These are phyloP conservation scores for Oidiodendron maius DNA, from an alignment of 495 filamentous ascomycete species.

Conservation along the genomic window DNA sequence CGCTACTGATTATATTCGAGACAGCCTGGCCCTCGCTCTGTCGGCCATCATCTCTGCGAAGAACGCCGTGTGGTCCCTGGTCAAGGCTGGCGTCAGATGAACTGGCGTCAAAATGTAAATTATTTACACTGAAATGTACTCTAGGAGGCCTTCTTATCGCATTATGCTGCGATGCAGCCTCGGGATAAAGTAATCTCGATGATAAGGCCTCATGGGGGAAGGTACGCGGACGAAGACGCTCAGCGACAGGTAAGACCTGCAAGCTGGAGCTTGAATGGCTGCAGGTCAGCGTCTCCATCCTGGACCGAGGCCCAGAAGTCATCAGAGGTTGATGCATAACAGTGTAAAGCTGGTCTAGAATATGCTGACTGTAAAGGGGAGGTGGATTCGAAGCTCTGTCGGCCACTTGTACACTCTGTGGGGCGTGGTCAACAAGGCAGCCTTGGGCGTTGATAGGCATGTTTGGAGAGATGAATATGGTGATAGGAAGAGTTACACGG, in stretches of 20 bases:
- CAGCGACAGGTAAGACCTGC: slow-evolving; percentile 61
- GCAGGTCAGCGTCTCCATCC: slow-evolving; percentile 69
- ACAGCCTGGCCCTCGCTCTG: slow-evolving; percentile 29
- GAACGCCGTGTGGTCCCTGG: slow-evolving; percentile 31
- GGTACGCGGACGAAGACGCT: slow-evolving; percentile 26
- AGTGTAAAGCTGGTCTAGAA: slow-evolving; percentile 81
- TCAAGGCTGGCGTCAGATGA: slow-evolving; percentile 21
- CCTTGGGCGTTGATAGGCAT: slow-evolving; percentile 78
- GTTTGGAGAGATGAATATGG: slow-evolving; percentile 90
- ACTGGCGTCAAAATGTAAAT: slow-evolving; percentile 7
- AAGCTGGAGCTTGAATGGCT: slow-evolving; percentile 68
- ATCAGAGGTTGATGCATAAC: slow-evolving; percentile 69
- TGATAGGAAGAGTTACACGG: slow-evolving; percentile 77
- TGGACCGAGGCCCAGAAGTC: slow-evolving; percentile 66
- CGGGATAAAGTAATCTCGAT: slow-evolving; percentile 54
- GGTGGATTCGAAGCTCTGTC: slow-evolving; percentile 56
- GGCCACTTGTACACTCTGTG: slow-evolving; percentile 31
- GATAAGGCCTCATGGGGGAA: slow-evolving; percentile 58
- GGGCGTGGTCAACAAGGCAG: slow-evolving; percentile 54
- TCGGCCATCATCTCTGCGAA: slow-evolving; percentile 32
- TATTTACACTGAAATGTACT: slow-evolving; percentile 15
- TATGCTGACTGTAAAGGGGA: slow-evolving; percentile 81
- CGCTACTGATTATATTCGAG: slow-evolving; percentile 19
- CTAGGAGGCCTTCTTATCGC: slow-evolving; percentile 14
- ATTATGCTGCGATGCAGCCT: slow-evolving; percentile 25